phyloP scores from a whole-genome alignment of 2,329 filamentous ascomycete species.

The Orbilia ellipsospora region DNA sequence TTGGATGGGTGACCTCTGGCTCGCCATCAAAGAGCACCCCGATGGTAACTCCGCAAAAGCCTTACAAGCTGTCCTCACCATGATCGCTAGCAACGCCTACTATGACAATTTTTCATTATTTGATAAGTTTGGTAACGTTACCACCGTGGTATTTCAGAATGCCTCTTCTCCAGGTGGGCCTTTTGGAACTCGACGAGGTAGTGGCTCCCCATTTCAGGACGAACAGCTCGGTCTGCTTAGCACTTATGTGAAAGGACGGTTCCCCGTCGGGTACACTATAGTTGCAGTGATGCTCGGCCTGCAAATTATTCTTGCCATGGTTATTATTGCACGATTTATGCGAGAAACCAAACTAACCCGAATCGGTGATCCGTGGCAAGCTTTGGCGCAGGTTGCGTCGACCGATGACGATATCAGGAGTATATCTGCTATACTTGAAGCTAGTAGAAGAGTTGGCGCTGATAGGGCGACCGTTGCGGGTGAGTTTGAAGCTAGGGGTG shows the following conservation, averaged over 20 bases:
- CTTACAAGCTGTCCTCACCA: constrained; percentile 23
- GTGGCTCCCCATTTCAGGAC: neutral
- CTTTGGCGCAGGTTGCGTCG: constrained; percentile 16
- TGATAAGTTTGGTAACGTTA: neutral
- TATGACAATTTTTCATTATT: constrained; percentile 5
- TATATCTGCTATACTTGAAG: constrained; percentile 17
- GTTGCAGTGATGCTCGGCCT: constrained; percentile 19
- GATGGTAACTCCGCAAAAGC: constrained; percentile 16
- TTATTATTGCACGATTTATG: constrained; percentile 27
- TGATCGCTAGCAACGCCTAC: constrained; percentile 10
- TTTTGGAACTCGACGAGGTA: constrained; percentile 26
- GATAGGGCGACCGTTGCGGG: constrained; percentile 11
- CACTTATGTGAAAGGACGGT: neutral
- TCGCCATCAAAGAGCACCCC: constrained; percentile 11
- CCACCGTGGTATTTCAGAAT: constrained; percentile 15
- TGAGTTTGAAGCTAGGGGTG: constrained; percentile 14
- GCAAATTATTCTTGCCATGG: constrained; percentile 15
- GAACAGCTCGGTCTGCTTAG: constrained; percentile 9
- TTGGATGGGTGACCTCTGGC: constrained; percentile 17
- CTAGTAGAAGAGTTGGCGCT: constrained; percentile 7
- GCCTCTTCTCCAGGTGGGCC: constrained; percentile 28
- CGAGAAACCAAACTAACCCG: constrained; percentile 18
- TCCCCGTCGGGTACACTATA: constrained; percentile 20
- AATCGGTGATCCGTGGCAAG: constrained; percentile 45
- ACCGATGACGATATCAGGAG: constrained; percentile 12